These are phyloP conservation scores for Arthrobotrys musiformis DNA, from an alignment of 2,329 filamentous ascomycete species.

Conservation along the genomic window DNA sequence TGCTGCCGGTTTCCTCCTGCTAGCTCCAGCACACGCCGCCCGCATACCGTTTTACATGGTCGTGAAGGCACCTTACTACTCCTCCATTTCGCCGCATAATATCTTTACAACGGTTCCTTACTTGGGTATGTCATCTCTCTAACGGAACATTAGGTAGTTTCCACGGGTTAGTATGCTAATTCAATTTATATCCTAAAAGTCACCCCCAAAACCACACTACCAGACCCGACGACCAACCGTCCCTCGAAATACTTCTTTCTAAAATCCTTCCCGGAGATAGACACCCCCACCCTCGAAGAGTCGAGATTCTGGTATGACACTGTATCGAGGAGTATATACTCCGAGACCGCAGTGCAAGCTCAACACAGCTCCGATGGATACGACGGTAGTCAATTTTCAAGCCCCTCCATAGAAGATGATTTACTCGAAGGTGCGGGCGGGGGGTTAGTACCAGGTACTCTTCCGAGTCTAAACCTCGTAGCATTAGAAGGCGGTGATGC, in stretches of 20 bases:
- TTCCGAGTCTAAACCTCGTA: background rate
- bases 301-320: slow-evolving; percentile 44
- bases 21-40: background rate
- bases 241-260: slow-evolving; percentile 43
- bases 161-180: background rate
- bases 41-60: slow-evolving; percentile 30
- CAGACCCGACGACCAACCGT: background rate
- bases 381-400: background rate
- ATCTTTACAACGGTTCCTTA: background rate
- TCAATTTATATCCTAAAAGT: slow-evolving; percentile 18
- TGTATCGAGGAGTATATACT: slow-evolving; percentile 4
- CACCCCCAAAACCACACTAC: slow-evolving; percentile 4
- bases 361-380: background rate
- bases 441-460: background rate
- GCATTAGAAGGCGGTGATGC: slow-evolving; percentile 2
- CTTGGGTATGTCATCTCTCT: slow-evolving; percentile 16
- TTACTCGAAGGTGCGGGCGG: background rate
- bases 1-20: background rate
- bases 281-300: background rate
- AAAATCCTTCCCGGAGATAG: background rate
- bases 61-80: slow-evolving; percentile 16
- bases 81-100: slow-evolving; percentile 2
- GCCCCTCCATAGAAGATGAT: slow-evolving; percentile 26
- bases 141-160: no score
- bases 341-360: slow-evolving; percentile 7